Percentiles rank a stretch among this genome's conserved stretches.
phyloP scores from a whole-genome alignment of 1,139 yeast genomes.

The Yamadazyma conglobata region DNA sequence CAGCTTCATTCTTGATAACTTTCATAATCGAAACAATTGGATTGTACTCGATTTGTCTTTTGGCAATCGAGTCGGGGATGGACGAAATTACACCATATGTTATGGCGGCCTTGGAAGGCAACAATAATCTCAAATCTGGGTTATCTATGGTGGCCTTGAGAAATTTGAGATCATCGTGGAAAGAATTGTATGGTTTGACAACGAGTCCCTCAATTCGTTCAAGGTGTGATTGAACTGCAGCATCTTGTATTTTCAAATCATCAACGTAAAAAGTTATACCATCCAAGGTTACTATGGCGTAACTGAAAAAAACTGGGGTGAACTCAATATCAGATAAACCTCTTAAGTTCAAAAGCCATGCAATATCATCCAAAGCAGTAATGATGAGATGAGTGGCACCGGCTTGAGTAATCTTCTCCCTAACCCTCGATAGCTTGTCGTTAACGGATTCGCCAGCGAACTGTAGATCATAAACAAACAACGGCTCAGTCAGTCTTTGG shows the following conservation, averaged over 20 bases:
- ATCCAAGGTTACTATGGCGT: slow-evolving; percentile 33
- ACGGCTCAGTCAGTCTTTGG: slow-evolving; percentile 30
- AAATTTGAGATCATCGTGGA: slow-evolving; percentile 28
- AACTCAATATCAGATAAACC: slow-evolving; percentile 43
- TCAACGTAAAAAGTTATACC: slow-evolving; percentile 37
- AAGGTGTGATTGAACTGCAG: slow-evolving; percentile 14
- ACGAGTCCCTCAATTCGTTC: slow-evolving; percentile 28
- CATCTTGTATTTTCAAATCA: slow-evolving; percentile 25
- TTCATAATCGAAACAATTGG: slow-evolving; percentile 37
- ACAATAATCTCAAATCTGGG: slow-evolving; percentile 21
- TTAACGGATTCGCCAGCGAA: slow-evolving; percentile 44
- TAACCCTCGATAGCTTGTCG: slow-evolving; percentile 29
- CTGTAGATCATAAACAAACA: slow-evolving; percentile 36
- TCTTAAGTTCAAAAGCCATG: slow-evolving; percentile 53
- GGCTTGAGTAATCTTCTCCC: slow-evolving; percentile 21
- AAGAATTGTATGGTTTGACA: slow-evolving; percentile 27
- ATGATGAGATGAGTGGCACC: slow-evolving; percentile 32
- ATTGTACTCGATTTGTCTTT: slow-evolving; percentile 22
- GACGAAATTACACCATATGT: slow-evolving; percentile 33
- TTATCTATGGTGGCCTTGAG: slow-evolving; percentile 20
- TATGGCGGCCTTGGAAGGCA: slow-evolving; percentile 31
- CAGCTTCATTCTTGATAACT: slow-evolving; percentile 36
- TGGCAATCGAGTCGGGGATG: slow-evolving; percentile 29
- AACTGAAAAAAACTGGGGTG: slow-evolving; percentile 51
- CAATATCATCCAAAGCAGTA: slow-evolving; percentile 50